Evolutionary conservation across 2,329 filamentous ascomycete genomes (phyloP).

Genomic region (Aspergillus glaucus): DNA sequence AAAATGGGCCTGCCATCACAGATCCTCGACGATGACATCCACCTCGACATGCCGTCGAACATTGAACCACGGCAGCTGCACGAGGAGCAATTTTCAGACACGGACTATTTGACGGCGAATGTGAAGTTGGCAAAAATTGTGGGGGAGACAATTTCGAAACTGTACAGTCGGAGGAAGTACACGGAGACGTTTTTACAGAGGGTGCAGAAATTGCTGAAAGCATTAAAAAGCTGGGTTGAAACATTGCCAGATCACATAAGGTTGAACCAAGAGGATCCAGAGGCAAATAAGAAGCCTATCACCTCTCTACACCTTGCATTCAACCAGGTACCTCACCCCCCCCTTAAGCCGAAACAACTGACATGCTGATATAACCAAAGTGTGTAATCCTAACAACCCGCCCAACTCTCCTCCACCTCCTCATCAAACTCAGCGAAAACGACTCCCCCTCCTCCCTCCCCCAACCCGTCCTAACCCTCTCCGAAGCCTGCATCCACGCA

Average conservation of each 20-base stretch:
- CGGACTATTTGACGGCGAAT: conserved; percentile 31
- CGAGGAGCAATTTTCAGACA: conserved; percentile 32
- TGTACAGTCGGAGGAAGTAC: conserved; percentile 32
- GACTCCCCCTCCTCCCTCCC: conserved; percentile 22
- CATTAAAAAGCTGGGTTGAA: conserved; percentile 34
- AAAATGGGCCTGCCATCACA: conserved; percentile 46
- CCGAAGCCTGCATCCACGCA: conserved; percentile 34
- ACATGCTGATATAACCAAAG: not conserved
- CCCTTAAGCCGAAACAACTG: too few species aligned
- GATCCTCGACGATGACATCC: conserved; percentile 45
- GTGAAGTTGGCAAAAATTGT: conserved; percentile 33
- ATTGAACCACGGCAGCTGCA: conserved; percentile 24
- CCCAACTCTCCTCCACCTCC: conserved; percentile 34
- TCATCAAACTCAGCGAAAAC: conserved; percentile 27
- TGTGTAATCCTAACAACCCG: conserved; percentile 36
- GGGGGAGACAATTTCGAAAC: conserved; percentile 28
- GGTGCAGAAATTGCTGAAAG: conserved; percentile 35
- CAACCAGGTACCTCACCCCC: conserved; percentile 18
- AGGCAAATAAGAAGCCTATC: conserved; percentile 27
- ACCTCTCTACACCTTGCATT: conserved; percentile 34
- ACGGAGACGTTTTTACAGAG: conserved; percentile 34
- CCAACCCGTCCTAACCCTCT: conserved; percentile 30
- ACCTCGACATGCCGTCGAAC: conserved; percentile 32
- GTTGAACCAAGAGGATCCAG: conserved; percentile 26
- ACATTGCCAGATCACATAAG: conserved; percentile 29